Evolutionary conservation across 495 filamentous ascomycete species (phyloP).

Genomic region (Hamigera avellanea): DNA sequence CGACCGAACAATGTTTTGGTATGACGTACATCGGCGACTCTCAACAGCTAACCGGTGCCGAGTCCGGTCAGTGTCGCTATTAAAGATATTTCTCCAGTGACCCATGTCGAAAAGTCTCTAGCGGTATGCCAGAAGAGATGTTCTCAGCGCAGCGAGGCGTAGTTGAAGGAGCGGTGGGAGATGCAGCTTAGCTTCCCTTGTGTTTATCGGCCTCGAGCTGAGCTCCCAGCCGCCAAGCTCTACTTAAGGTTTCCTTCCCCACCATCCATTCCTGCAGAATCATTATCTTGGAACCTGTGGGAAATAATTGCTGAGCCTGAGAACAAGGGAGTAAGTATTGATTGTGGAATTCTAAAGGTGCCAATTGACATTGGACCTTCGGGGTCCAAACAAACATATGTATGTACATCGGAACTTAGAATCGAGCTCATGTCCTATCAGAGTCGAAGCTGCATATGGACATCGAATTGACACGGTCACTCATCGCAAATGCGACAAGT

Average conservation of each 20-base stretch:
- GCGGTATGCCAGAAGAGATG: background rate
- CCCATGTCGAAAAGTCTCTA: constrained; percentile 16
- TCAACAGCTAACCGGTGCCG: constrained; percentile 20
- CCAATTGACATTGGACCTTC: constrained; percentile 24
- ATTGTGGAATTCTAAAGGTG: constrained; percentile 11
- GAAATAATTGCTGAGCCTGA: background rate
- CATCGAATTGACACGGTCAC: background rate
- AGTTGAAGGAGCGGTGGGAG: background rate
- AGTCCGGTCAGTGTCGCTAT: constrained; percentile 9
- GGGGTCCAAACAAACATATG: constrained; percentile 26
- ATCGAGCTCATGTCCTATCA: constrained; percentile 2
- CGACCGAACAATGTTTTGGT: background rate
- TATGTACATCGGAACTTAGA: constrained; percentile 33
- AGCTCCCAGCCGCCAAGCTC: too few species aligned
- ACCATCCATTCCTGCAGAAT: too few species aligned
- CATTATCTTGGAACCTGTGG: too few species aligned
- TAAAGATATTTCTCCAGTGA: constrained; percentile 23
- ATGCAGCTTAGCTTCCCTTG: too few species aligned
- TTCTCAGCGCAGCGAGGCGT: background rate
- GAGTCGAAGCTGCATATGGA: background rate
- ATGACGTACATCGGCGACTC: constrained; percentile 32
- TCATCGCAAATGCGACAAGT: too few species aligned
- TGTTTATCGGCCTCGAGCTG: too few species aligned
- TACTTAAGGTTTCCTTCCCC: too few species aligned
- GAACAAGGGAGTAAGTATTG: background rate